Evolutionary conservation across 2,329 filamentous ascomycete genomes (phyloP), one percentile per base, ranked within the genome.

Genomic region (Aureobasidium sp.): DNA sequence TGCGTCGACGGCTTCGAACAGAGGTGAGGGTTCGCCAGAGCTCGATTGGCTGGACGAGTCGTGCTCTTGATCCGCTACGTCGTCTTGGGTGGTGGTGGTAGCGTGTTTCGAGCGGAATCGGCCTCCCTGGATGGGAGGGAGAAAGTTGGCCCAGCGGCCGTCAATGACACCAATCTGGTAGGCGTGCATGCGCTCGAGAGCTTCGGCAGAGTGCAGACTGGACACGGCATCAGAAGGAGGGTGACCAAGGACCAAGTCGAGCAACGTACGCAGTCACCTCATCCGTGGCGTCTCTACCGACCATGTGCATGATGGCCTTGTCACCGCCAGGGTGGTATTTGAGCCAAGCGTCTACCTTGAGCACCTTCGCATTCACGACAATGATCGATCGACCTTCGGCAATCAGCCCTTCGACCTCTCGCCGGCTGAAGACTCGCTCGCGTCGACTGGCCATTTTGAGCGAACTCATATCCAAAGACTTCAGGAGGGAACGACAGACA

Each of bases 241-340:
- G 38, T 34, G 4, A 19, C 17, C 38, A 48, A 49, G 25, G 24
- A 17, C 8, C 7, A 40, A 17, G 17, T 29, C 21, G 37, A 32
- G 10, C n/a, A 39, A 55, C 54, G 12, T 53, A 96, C 88, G 85
- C 88, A 68, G 85, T 88, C 57, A 97, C 84, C 71, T 97, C 93
- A 68, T 96, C 90, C 10, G 91, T 96, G 47, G 89, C 91, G 58
- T 69, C 66, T 60, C 66, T 58, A 24, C 66, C 66, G 56, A 97
- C 81, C 89, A 96, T 93, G 66, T 98, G 93, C 68, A 83, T 75
- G 59, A 98, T 94, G 52, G 91, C 81, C 71, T 90, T 93, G 63
- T 91, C 84, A 61, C 93, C 93, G 54, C 93, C 93, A 11, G 93
- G 93, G 64, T 97, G 93, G 64, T 87, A 96, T 50, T 81, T 81